Conservation (phyloP, 1,139 yeast genomes). For the Suhomyces chickasaworum region DNA sequence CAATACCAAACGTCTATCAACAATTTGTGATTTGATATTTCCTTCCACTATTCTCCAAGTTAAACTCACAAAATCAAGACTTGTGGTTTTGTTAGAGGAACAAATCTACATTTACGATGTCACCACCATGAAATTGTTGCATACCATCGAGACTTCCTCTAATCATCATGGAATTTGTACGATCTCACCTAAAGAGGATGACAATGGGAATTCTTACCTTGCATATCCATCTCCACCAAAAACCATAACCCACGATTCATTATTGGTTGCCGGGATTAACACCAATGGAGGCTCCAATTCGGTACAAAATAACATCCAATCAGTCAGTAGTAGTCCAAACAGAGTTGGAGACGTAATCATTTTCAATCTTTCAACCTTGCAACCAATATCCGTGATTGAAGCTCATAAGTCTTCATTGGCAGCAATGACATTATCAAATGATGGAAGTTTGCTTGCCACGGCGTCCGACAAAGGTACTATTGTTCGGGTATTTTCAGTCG, state of each 20-base stretch:
- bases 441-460: constrained; percentile 84
- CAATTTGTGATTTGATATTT: constrained; percentile 85
- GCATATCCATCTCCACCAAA: constrained; percentile 88
- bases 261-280: constrained; percentile 45
- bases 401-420: constrained; percentile 91
- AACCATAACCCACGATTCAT: constrained; percentile 47
- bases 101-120: constrained; percentile 91
- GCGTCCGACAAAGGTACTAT: constrained; percentile 97
- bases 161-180: constrained; percentile 64
- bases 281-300: constrained; percentile 51
- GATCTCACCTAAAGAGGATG: constrained; percentile 56
- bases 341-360: constrained; percentile 86
- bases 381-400: constrained; percentile 86
- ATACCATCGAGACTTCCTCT: constrained; percentile 84
- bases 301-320: constrained; percentile 44
- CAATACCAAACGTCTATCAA: constrained; percentile 72
- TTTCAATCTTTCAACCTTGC: constrained; percentile 73
- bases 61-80: constrained; percentile 69
- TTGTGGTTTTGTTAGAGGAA: constrained; percentile 77
- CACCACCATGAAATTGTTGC: constrained; percentile 80
- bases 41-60: constrained; percentile 82
- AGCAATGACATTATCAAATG: constrained; percentile 72
- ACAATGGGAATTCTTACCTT: constrained; percentile 58
- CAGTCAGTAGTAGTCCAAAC: constrained; percentile 48
- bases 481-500: constrained; percentile 82